Evolutionary conservation across 1,284 basidiomycete species (phyloP), one percentile per base, ranked within the genome.

Genomic region (Ceratobasidium sp.): DNA sequence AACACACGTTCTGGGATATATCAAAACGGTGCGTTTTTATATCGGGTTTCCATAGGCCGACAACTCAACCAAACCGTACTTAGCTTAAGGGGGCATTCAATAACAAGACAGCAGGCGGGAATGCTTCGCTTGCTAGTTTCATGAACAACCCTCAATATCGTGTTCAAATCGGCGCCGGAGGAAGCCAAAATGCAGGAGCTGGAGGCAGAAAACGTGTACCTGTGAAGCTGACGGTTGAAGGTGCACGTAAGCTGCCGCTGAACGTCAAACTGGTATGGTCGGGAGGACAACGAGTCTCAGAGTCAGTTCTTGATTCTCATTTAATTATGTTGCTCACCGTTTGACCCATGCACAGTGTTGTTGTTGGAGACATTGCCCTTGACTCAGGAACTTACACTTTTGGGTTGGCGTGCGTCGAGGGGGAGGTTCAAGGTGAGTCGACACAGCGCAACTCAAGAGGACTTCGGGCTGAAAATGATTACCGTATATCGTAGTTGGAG

Each of bases 111-210:
- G 88, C 93, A 0, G 96, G 96, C 0, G 96, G 96, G 0, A 96
- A 96, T 78, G 87, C 89, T 58, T 87, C 87, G 0, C 85, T 89
- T 76, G 87, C 93, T 0, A 90, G 91, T 0, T 98, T 94, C 81
- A 91, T 96, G 88, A 82, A 87, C 73, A 98, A 98, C 79, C 96
- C 96, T 0, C 95, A 98, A 79, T 98, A 93, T 80, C 84, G 85
- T 59, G 82, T 98, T 3, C 84, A 80, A 1, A 82, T 96, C 14
- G 81, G 84, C 70, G 81, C 86, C 0, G 78, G 81, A 7, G 76
- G 63, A 44, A 73, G 67, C 5, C 44, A 61, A 46, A 73, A 73
- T 23, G 26, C 44, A 32, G 61, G 52, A 44, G 71, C 73, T 63
- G 38, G 43, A 0, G 75, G 77, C 62, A 77, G 74, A 11, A 74